Evolutionary conservation across 2,329 filamentous ascomycete genomes (phyloP).

Genomic region (Elsinoe necatrix): DNA sequence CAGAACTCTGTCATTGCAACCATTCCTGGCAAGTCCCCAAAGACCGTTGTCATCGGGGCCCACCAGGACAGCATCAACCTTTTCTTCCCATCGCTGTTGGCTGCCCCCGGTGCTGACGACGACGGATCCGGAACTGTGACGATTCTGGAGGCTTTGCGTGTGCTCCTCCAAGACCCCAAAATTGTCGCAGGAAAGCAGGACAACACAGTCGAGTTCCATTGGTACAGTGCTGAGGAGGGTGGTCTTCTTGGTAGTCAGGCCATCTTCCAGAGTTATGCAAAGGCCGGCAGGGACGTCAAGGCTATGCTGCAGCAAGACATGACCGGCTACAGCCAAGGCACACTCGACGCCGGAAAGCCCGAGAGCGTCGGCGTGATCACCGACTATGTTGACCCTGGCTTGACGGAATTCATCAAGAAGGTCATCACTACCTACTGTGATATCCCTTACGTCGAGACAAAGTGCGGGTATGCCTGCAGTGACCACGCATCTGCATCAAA

Average conservation of each 20-base stretch:
- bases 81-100: conserved; percentile 72
- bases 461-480: conserved; percentile 79
- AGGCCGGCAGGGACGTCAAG: conserved; percentile 65
- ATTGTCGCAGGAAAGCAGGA: conserved; percentile 59
- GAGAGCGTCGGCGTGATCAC: conserved; percentile 90
- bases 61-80: conserved; percentile 92
- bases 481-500: conserved; percentile 67
- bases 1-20: conserved; percentile 87
- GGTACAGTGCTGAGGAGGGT: conserved; percentile 87
- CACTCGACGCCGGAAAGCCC: conserved; percentile 68
- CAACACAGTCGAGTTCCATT: conserved; percentile 94
- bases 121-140: conserved; percentile 70
- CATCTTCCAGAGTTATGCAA: conserved; percentile 75
- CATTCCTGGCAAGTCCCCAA: conserved; percentile 76
- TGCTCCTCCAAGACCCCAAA: conserved; percentile 61
- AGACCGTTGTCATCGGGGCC: conserved; percentile 64
- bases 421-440: conserved; percentile 80
- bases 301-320: conserved; percentile 99
- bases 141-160: conserved; percentile 82
- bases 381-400: conserved; percentile 73
- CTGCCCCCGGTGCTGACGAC: conserved; percentile 89
- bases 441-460: conserved; percentile 78
- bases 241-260: conserved; percentile 82
- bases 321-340: conserved; percentile 81
- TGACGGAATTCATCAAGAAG: conserved; percentile 86